These are phyloP conservation scores for Gastrolobium bilobum DNA, from an alignment of 306 rosid genomes.

Conservation along the genomic window DNA sequence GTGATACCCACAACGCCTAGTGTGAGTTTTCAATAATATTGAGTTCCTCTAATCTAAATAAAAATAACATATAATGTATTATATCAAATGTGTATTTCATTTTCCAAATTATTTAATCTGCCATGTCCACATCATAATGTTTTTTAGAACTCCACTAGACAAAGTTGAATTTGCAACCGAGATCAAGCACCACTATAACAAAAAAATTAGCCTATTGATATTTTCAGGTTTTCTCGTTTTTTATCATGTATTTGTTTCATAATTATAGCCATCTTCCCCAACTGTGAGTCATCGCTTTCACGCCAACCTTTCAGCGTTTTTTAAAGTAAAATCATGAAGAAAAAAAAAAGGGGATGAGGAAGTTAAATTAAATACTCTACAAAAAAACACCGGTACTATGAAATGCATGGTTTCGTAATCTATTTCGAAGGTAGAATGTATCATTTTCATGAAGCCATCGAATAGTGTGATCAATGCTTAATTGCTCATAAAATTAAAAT, in stretches of 20 bases:
- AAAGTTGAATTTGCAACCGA: neutral
- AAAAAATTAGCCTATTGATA: neutral
- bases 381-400: too few relatives aligned
- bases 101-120: neutral
- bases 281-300: neutral
- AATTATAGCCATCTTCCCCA: neutral
- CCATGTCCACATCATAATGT: neutral
- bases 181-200: neutral
- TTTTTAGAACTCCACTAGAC: neutral
- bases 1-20: too few relatives aligned
- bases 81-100: neutral
- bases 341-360: neutral
- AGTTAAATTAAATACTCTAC: neutral
- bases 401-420: too few relatives aligned
- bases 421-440: too few relatives aligned
- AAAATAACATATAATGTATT: too few relatives aligned
- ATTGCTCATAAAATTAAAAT: too few relatives aligned
- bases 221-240: neutral
- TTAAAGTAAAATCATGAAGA: neutral
- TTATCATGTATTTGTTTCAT: neutral
- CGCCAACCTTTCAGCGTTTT: neutral
- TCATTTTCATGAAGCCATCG: too few relatives aligned
- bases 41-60: too few relatives aligned
- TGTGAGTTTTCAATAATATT: too few relatives aligned
- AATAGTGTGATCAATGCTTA: too few relatives aligned